A percentile compares a stretch with the other conserved stretches of the same genome.
These are phyloP conservation scores for Brasenia schreberi DNA, from an alignment of 164 flowering plant genomes.

Conservation along the genomic window DNA sequence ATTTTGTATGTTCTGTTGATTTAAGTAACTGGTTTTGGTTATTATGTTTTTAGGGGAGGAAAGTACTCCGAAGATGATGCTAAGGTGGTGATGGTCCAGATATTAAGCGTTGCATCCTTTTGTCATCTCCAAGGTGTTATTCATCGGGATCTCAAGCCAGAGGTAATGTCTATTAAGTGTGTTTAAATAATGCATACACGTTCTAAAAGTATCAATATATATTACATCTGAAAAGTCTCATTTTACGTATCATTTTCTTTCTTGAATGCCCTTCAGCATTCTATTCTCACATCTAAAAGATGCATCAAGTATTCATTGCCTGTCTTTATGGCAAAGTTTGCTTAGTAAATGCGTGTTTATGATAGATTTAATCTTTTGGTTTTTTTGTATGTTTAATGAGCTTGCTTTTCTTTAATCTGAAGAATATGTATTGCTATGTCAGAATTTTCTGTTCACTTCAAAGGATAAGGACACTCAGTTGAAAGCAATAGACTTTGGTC, in stretches of 20 bases:
- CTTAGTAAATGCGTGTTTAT: not conserved
- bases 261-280: too few species aligned
- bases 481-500: conserved; percentile 96
- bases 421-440: conserved; percentile 13
- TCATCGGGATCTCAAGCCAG: conserved; percentile 96
- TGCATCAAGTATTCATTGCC: too few species aligned
- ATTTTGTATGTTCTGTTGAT: not conserved
- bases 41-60: conserved; percentile 64
- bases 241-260: too few species aligned
- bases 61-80: conserved; percentile 95
- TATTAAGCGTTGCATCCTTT: conserved; percentile 55
- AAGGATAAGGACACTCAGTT: conserved; percentile 61
- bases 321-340: not conserved
- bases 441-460: conserved; percentile 80
- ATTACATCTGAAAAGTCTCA: too few species aligned
- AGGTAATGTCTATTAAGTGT: conserved; percentile 40
- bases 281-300: too few species aligned
- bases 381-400: not conserved
- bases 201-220: too few species aligned
- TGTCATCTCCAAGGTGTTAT: conserved; percentile 97
- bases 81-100: conserved; percentile 79
- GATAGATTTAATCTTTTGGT: not conserved
- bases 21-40: not conserved
- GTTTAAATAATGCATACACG: too few species aligned
- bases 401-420: not conserved